Conservation (phyloP, 257 asterid genomes). For the Fraxinus pennsylvanica region DNA sequence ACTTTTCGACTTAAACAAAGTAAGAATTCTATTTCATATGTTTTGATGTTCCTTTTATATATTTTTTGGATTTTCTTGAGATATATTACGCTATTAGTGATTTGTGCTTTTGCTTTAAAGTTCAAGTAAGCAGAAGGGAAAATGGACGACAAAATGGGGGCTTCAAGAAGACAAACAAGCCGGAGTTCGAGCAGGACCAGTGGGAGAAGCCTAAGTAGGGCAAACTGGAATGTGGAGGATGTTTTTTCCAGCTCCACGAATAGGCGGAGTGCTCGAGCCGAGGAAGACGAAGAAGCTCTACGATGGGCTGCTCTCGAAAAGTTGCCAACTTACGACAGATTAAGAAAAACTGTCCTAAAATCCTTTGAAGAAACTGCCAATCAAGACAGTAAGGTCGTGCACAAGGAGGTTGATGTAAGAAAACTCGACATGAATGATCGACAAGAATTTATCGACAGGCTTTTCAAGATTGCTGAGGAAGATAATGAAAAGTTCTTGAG, state of each 20-base stretch:
- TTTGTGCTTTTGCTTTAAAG: not conserved
- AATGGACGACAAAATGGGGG: conserved; percentile 24
- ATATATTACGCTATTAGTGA: not conserved
- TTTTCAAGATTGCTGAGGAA: conserved; percentile 58
- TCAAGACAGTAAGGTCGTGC: conserved; percentile 28
- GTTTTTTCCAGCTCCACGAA: conserved; percentile 32
- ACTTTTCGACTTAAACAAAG: not conserved
- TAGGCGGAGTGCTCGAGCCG: conserved; percentile 49
- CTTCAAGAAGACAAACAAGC: conserved; percentile 41
- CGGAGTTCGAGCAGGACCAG: conserved; percentile 36
- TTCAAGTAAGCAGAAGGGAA: not conserved
- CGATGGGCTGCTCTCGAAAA: conserved; percentile 90
- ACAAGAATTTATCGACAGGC: conserved; percentile 48
- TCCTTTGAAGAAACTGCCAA: conserved; percentile 27
- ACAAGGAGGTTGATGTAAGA: conserved; percentile 47
- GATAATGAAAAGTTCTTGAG: conserved; percentile 53
- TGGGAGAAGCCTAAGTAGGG: conserved; percentile 30
- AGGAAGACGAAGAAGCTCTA: conserved; percentile 83
- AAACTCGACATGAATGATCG: conserved; percentile 43
- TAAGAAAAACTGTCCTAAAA: conserved; percentile 62
- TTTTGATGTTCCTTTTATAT: not conserved
- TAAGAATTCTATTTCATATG: not conserved
- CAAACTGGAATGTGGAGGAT: conserved; percentile 59
- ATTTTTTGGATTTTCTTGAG: not conserved
- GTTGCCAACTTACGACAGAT: conserved; percentile 75